Evolutionary conservation across 2,329 filamentous ascomycete genomes (phyloP).

Genomic region (Xylariaceae sp.): DNA sequence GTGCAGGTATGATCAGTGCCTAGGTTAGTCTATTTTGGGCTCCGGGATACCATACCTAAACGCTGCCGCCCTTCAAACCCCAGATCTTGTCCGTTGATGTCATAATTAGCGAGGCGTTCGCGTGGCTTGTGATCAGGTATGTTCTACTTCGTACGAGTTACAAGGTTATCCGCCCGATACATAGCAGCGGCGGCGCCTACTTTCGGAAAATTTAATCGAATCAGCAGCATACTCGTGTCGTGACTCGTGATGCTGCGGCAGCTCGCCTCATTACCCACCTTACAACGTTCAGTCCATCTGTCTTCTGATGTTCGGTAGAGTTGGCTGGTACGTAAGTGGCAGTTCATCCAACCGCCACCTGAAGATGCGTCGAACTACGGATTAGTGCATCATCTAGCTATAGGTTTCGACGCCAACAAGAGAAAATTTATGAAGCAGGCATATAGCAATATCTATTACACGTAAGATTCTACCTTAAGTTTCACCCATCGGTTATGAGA

Average conservation of each 20-base stretch:
- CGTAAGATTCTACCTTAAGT: background rate
- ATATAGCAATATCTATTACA: background rate
- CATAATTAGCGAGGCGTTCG: background rate
- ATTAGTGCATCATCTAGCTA: slow-evolving; percentile 14
- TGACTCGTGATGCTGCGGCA: slow-evolving; percentile 17
- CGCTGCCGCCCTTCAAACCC: background rate
- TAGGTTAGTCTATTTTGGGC: background rate
- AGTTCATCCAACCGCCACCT: too few relatives aligned
- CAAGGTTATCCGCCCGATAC: slow-evolving; percentile 7
- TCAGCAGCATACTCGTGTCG: slow-evolving; percentile 13
- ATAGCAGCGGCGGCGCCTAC: slow-evolving; percentile 2
- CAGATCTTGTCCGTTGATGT: background rate
- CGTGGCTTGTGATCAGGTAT: background rate
- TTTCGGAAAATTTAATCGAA: slow-evolving; percentile 8
- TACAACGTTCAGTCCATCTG: slow-evolving; percentile 9
- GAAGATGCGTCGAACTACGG: background rate
- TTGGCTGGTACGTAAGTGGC: background rate
- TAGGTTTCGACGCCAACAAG: slow-evolving; percentile 8
- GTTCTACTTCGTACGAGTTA: slow-evolving; percentile 9
- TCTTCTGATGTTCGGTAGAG: slow-evolving; percentile 1
- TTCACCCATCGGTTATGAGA: background rate
- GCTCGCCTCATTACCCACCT: slow-evolving; percentile 11
- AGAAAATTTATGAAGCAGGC: background rate
- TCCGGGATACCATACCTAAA: background rate
- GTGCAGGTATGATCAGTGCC: background rate